phyloP scores from a whole-genome alignment of 257 asterid genomes.

The Salvia rosmarinus region DNA sequence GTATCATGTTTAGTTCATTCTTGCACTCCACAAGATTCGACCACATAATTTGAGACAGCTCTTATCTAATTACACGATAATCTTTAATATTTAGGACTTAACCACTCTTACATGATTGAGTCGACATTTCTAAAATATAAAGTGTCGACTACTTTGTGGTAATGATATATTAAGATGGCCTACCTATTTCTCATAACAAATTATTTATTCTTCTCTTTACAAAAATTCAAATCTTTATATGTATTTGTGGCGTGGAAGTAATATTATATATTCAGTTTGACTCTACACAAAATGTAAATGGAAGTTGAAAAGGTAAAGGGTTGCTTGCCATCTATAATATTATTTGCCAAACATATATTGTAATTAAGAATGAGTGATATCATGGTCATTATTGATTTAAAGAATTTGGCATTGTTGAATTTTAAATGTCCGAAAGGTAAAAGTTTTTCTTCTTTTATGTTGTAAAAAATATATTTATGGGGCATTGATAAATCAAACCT shows the following conservation, averaged over 20 bases:
- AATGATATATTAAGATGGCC: constrained; percentile 28
- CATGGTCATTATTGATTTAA: not conserved
- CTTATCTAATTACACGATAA: constrained; percentile 40
- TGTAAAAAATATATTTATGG: too few species aligned
- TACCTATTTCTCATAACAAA: not conserved
- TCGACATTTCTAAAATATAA: constrained; percentile 16
- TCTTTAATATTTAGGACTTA: constrained; percentile 30
- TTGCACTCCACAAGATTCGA: constrained; percentile 28
- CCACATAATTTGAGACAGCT: constrained; percentile 32
- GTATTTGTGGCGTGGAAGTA: not conserved
- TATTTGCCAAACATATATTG: not conserved
- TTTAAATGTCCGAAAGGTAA: not conserved
- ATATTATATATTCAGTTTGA: not conserved
- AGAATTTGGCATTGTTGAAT: not conserved
- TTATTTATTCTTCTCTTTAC: not conserved
- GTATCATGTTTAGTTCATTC: constrained; percentile 30
- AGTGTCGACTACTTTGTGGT: constrained; percentile 41
- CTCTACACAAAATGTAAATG: not conserved
- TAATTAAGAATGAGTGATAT: not conserved
- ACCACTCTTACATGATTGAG: constrained; percentile 24
- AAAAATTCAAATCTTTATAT: not conserved
- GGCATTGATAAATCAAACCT: too few species aligned
- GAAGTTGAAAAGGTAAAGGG: not conserved
- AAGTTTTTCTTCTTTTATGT: too few species aligned
- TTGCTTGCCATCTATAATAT: not conserved